Evolutionary conservation across 768 basidiomycete species (phyloP).

Genomic region (Melanogaster broomeanus): DNA sequence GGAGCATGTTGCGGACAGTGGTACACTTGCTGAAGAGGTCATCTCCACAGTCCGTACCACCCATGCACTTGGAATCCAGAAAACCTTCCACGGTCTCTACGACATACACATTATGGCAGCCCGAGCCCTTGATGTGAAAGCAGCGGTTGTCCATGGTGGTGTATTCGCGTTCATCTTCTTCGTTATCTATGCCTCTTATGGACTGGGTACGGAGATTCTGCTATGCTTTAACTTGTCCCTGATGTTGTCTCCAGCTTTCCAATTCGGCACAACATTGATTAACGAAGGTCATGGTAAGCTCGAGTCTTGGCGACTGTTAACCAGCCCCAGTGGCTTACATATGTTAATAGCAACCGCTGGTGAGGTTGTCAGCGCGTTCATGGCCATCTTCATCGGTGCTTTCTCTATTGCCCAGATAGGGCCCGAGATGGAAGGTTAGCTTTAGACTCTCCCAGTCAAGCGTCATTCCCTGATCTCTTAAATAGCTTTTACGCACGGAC

Average conservation of each 20-base stretch:
- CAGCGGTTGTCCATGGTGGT: conserved; percentile 58
- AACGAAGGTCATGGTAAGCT: conserved; percentile 52
- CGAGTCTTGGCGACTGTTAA: not conserved
- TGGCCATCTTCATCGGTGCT: conserved; percentile 85
- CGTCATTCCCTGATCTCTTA: conserved; percentile 1
- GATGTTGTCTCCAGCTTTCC: conserved; percentile 59
- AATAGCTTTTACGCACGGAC: conserved; percentile 71
- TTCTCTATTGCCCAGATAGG: conserved; percentile 85
- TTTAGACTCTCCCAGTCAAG: not conserved
- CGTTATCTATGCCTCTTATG: conserved; percentile 76
- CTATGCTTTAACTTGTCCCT: not conserved
- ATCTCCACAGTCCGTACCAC: conserved; percentile 90
- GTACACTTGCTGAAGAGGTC: conserved; percentile 89
- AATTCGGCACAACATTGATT: conserved; percentile 87
- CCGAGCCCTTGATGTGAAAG: conserved; percentile 53
- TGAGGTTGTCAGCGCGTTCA: conserved; percentile 78
- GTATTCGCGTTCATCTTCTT: conserved; percentile 80
- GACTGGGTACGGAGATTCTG: conserved; percentile 46
- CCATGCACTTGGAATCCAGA: conserved; percentile 88
- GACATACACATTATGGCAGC: conserved; percentile 59
- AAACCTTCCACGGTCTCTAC: conserved; percentile 62
- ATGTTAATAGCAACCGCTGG: conserved; percentile 57
- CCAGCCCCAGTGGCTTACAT: not conserved
- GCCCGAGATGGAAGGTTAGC: conserved; percentile 81
- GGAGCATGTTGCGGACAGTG: conserved; percentile 74